phyloP scores from a whole-genome alignment of 306 rosid genomes.

The Quercus dentata region DNA sequence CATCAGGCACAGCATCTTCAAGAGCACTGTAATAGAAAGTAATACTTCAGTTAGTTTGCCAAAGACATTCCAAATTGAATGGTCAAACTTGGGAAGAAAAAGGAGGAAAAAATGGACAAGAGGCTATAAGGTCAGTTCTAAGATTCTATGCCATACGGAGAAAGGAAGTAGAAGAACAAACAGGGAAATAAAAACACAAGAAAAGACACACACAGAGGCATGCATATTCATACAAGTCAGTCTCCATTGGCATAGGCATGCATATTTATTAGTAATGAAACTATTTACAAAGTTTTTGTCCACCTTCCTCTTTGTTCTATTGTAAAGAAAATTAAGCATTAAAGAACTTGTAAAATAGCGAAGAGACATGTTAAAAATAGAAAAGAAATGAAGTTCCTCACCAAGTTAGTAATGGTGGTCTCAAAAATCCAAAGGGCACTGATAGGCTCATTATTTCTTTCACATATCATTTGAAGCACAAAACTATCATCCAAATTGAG shows the following conservation, averaged over 20 bases:
- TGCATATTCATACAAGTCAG: background rate
- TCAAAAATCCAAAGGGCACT: too few species aligned
- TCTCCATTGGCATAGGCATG: background rate
- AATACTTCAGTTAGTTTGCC: background rate
- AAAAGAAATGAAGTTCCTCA: background rate
- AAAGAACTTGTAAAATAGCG: background rate
- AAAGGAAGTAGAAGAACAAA: background rate
- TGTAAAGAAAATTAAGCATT: too few species aligned
- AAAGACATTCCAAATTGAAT: background rate
- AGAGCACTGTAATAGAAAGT: conserved; percentile 54
- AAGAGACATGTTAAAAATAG: background rate
- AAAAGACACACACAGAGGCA: background rate
- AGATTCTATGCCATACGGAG: background rate
- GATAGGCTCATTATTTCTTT: background rate
- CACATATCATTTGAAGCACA: background rate
- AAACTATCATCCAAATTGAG: background rate
- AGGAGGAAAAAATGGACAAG: background rate
- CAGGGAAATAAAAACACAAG: background rate
- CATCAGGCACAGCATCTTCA: conserved; percentile 80
- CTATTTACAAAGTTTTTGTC: background rate
- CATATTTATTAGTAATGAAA: background rate
- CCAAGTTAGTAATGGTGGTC: background rate
- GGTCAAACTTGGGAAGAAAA: background rate
- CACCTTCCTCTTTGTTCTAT: background rate
- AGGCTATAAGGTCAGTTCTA: background rate